These are phyloP conservation scores for Phaeodactylum tricornutum DNA, from an alignment of 108 stramenopile species.

Conservation along the genomic window DNA sequence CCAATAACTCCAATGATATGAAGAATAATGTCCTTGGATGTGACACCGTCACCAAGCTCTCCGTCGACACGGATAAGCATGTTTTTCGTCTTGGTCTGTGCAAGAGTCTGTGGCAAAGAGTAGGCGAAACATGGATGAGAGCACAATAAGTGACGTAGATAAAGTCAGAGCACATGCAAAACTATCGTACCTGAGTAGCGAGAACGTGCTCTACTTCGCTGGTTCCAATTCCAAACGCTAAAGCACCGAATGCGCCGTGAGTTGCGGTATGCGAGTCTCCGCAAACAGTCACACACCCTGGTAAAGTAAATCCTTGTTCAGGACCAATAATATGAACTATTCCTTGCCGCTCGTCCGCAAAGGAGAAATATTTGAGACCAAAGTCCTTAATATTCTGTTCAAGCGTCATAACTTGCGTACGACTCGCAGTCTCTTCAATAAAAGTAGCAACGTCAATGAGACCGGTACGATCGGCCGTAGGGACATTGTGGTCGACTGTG, in stretches of 20 bases:
- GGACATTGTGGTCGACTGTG: conserved; percentile 95
- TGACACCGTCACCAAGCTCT: conserved; percentile 63
- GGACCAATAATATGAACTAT: conserved; percentile 94
- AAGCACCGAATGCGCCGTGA: conserved; percentile 90
- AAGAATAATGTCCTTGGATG: conserved; percentile 90
- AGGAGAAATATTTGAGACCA: conserved; percentile 89
- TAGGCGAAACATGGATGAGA: too few species aligned
- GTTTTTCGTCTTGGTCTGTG: conserved; percentile 86
- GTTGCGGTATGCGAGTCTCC: conserved; percentile 93
- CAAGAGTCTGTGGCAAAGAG: conserved; percentile 54
- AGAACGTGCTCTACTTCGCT: conserved; percentile 94
- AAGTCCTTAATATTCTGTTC: conserved; percentile 79
- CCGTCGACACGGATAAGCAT: conserved; percentile 88
- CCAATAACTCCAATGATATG: conserved; percentile 88
- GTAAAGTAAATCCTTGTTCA: conserved; percentile 94
- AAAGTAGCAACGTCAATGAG: conserved; percentile 58
- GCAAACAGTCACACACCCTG: conserved; percentile 85
- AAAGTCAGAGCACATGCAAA: not conserved
- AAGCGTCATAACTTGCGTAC: conserved; percentile 82
- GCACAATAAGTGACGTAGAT: not conserved
- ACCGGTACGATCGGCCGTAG: conserved; percentile 68
- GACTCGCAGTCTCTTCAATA: conserved; percentile 69
- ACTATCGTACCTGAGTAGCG: conserved; percentile 68
- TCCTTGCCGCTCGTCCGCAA: conserved; percentile 91
- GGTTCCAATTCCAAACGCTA: conserved; percentile 95